Evolutionary conservation across 2,329 filamentous ascomycete species (phyloP).

Genomic region (Exophiala lecanii-corni): DNA sequence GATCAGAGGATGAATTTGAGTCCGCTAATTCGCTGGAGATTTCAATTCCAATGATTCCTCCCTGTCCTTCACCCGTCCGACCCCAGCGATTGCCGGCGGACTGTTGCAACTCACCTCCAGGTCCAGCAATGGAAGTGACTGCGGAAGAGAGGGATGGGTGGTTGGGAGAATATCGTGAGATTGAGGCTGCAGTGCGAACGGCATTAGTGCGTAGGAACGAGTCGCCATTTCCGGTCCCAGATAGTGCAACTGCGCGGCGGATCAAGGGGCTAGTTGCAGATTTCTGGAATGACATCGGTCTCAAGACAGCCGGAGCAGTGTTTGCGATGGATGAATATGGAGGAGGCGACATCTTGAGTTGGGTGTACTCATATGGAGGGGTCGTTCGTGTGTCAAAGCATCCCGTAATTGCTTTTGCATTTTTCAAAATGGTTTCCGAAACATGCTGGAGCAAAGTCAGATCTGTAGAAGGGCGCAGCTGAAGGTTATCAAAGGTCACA

Average conservation of each 20-base stretch:
- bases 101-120: slow-evolving; percentile 65
- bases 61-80: slow-evolving; percentile 71
- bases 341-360: neutral
- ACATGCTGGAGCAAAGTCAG: neutral
- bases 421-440: neutral
- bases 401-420: neutral
- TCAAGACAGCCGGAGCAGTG: neutral
- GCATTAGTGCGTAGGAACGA: slow-evolving; percentile 73
- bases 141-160: slow-evolving; percentile 52
- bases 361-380: neutral
- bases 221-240: slow-evolving; percentile 83
- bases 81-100: slow-evolving; percentile 72
- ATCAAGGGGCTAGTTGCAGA: neutral
- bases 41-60: slow-evolving; percentile 73
- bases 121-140: slow-evolving; percentile 62
- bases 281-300: neutral
- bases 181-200: slow-evolving; percentile 66
- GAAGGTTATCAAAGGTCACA: neutral
- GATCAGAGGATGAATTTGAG: slow-evolving; percentile 32
- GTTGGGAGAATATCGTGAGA: slow-evolving; percentile 59
- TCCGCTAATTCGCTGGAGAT: slow-evolving; percentile 40
- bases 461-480: neutral
- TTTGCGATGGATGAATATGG: neutral
- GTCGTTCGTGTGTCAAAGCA: neutral
- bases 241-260: slow-evolving; percentile 41